Conservation (phyloP, 1,284 basidiomycete species). For the Dichomitus squalens region DNA sequence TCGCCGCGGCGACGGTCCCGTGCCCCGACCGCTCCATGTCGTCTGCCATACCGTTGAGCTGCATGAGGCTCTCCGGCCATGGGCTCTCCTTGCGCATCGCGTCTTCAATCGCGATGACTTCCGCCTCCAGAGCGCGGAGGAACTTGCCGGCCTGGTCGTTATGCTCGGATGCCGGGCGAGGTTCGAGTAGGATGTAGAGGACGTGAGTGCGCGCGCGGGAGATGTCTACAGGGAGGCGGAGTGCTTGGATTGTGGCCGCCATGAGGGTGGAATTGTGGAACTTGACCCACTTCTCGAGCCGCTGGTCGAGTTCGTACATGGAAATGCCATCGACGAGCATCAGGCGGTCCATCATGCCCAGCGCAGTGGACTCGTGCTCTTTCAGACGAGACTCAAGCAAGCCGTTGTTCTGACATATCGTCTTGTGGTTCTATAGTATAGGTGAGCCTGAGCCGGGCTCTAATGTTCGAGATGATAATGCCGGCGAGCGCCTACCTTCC, state of each 20-base stretch:
- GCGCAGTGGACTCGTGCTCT: constrained; percentile 19
- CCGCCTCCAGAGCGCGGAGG: constrained; percentile 27
- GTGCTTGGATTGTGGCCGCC: constrained; percentile 29
- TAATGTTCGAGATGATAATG: not conserved
- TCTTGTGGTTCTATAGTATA: constrained; percentile 27
- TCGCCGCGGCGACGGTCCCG: constrained; percentile 25
- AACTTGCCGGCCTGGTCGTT: constrained; percentile 21
- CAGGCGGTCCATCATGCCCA: constrained; percentile 21
- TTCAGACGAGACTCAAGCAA: constrained; percentile 23
- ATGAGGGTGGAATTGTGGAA: constrained; percentile 31
- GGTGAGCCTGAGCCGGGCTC: not conserved
- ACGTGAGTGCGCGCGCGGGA: constrained; percentile 26
- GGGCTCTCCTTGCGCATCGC: constrained; percentile 20
- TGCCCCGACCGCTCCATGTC: constrained; percentile 22
- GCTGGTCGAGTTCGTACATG: constrained; percentile 31
- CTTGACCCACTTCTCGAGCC: constrained; percentile 32
- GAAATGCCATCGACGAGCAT: constrained; percentile 29
- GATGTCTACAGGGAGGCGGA: constrained; percentile 24
- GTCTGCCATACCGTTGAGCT: constrained; percentile 26
- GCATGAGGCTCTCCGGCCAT: constrained; percentile 28
- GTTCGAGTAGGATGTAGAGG: constrained; percentile 24
- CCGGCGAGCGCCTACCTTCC: constrained; percentile 22
- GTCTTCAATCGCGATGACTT: constrained; percentile 23
- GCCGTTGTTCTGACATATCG: constrained; percentile 25
- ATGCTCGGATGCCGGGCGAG: constrained; percentile 26